phyloP scores from a whole-genome alignment of 805 yeast species.

The Candida methanosorbosa region DNA sequence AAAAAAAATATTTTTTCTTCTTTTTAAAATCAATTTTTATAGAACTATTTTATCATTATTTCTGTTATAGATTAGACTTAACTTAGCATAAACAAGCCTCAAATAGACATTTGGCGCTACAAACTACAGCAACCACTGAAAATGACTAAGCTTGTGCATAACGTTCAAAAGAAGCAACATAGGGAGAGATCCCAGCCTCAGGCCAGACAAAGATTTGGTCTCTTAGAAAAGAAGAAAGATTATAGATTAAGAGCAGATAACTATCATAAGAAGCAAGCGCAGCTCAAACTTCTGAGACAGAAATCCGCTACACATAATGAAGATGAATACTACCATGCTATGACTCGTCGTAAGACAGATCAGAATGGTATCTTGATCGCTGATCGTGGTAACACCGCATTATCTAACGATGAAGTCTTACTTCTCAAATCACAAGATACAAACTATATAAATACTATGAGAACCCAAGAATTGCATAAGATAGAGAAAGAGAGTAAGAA shows the following conservation, averaged over 20 bases:
- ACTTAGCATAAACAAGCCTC: no score
- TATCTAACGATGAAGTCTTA: slow-evolving; percentile 69
- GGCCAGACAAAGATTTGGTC: slow-evolving; percentile 67
- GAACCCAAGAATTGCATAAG: slow-evolving; percentile 59
- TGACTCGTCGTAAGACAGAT: slow-evolving; percentile 67
- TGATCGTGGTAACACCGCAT: slow-evolving; percentile 53
- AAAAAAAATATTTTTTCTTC: no score
- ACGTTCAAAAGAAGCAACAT: slow-evolving; percentile 94
- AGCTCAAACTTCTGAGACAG: slow-evolving; percentile 58
- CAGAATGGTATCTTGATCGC: slow-evolving; percentile 56
- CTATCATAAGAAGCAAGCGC: slow-evolving; percentile 51
- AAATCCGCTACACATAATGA: slow-evolving; percentile 76
- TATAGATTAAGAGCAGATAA: slow-evolving; percentile 51
- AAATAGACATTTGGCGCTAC: no score
- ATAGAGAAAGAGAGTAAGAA: slow-evolving; percentile 47
- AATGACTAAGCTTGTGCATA: slow-evolving; percentile 79
- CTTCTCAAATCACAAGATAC: slow-evolving; percentile 86
- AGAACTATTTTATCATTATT: no score
- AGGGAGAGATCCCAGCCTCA: slow-evolving; percentile 85
- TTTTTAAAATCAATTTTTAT: no score
- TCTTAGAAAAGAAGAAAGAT: slow-evolving; percentile 89
- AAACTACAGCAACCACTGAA: no score
- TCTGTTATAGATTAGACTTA: no score
- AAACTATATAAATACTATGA: slow-evolving; percentile 71
- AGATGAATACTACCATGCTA: slow-evolving; percentile 94